Percentiles rank a stretch among this genome's conserved stretches.
Conservation (phyloP, 306 rosid genomes). For the Rosa lucieae region DNA sequence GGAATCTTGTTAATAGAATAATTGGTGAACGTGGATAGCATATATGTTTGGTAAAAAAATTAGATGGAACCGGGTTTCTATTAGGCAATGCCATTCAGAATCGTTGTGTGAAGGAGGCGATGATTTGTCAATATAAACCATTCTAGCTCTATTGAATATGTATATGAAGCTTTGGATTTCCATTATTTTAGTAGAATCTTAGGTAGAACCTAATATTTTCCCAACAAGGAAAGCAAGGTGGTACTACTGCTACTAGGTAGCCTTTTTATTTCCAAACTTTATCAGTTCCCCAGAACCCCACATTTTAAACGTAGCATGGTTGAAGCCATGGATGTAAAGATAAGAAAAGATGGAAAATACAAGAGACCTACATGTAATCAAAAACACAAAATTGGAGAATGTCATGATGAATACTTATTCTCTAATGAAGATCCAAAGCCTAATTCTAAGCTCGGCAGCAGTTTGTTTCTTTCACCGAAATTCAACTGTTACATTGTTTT, state of each 20-base stretch:
- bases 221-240: background rate
- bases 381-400: background rate
- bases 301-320: background rate
- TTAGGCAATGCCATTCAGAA: background rate
- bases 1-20: too few relatives aligned
- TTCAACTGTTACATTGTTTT: conserved; percentile 42
- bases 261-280: background rate
- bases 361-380: background rate
- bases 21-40: too few relatives aligned
- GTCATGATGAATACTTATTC: background rate
- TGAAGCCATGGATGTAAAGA: background rate
- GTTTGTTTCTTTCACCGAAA: conserved; percentile 41
- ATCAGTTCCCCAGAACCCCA: background rate
- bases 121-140: too few relatives aligned
- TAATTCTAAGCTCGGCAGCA: conserved; percentile 47
- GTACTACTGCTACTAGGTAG: too few relatives aligned
- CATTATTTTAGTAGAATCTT: background rate
- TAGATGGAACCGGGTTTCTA: background rate
- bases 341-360: background rate
- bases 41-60: background rate
- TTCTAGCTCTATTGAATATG: too few relatives aligned
- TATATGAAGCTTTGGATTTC: background rate
- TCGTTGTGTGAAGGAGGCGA: too few relatives aligned
- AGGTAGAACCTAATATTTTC: background rate
- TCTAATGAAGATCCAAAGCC: background rate